Base-by-base conservation (phyloP, 768 basidiomycete species). In the Russula compacta region DNA sequence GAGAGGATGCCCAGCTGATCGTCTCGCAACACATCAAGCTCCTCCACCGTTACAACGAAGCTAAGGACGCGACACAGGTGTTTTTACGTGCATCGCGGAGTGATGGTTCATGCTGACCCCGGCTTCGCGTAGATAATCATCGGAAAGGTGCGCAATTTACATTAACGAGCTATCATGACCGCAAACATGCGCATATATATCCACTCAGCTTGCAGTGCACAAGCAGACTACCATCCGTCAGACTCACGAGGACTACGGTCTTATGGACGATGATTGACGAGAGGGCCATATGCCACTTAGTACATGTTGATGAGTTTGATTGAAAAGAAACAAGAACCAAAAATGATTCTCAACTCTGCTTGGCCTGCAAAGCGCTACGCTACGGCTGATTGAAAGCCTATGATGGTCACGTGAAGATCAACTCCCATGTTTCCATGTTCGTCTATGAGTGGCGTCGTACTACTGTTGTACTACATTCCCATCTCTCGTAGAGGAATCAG, bases 41-140 rank as follows among this genome's bases (percentile, higher is more conserved):
- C 3, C 72, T 89, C 24, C 87, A 89, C 70, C 76, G 74, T 42
- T 90, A 89, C 60, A 89, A 89, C 56, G 87, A 89, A 71, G 81
- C 85, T 6, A 89, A 89, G 69, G 88, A 90, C 68, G 88, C 87
- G 4, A 79, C 86, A 2, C 88, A 89, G 82, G 88, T 82, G 42
- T 21, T 38, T 58, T 43, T 17, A 12, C 29, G 14, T n/a, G 10
- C 29, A n/a, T 47, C 12, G 9, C 10, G 6, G 33, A 12, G 15
- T 24, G 12, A 44, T 17, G 9, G 10, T 15, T 36, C 24, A 4
- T 55, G 10, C 51, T 39, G 19, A 42, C 8, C 4, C 12, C 11
- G 0, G 19, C 10, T 40, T 40, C 8, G 6, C 15, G 4, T 40
- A 92, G 90, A 84, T 89, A 48, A 74, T 92, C 53, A 89, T 92